A percentile compares a stretch with the other conserved stretches of the same genome.
These are phyloP conservation scores for Tulasnella sp. DNA, from an alignment of 768 basidiomycete species.

Conservation along the genomic window DNA sequence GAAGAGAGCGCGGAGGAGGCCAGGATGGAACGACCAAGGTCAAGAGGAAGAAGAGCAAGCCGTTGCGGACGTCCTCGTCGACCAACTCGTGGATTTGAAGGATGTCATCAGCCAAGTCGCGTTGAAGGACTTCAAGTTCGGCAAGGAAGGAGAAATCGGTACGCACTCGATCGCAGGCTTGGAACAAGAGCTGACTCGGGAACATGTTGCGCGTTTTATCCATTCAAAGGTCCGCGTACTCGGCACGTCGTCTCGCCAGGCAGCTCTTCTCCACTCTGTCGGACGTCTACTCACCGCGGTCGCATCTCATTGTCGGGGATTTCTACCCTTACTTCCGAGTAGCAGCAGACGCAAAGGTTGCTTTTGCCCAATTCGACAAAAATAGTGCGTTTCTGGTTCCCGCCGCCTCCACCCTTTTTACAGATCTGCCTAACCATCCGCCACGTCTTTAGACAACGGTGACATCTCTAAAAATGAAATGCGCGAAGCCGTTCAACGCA, in stretches of 20 bases:
- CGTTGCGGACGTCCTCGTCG: slow-evolving; percentile 60
- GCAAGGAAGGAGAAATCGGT: slow-evolving; percentile 47
- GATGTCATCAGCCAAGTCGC: slow-evolving; percentile 65
- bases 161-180: slow-evolving; percentile 21
- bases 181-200: no score
- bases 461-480: slow-evolving; percentile 74
- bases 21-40: background rate
- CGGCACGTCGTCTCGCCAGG: slow-evolving; percentile 57
- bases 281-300: slow-evolving; percentile 50
- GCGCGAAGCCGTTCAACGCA: slow-evolving; percentile 73
- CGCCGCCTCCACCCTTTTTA: background rate
- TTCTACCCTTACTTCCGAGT: slow-evolving; percentile 70
- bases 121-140: slow-evolving; percentile 55
- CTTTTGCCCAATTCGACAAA: slow-evolving; percentile 20
- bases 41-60: slow-evolving; percentile 31
- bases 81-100: slow-evolving; percentile 44
- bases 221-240: slow-evolving; percentile 37
- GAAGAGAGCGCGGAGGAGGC: background rate
- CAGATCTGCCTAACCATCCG: background rate
- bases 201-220: background rate
- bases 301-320: slow-evolving; percentile 62
- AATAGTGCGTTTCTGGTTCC: background rate
- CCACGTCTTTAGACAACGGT: slow-evolving; percentile 46
- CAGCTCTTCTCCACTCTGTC: slow-evolving; percentile 60
- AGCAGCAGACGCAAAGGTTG: slow-evolving; percentile 59